Evolutionary conservation across 768 basidiomycete species (phyloP).

Genomic region (Kondoa subrosea): DNA sequence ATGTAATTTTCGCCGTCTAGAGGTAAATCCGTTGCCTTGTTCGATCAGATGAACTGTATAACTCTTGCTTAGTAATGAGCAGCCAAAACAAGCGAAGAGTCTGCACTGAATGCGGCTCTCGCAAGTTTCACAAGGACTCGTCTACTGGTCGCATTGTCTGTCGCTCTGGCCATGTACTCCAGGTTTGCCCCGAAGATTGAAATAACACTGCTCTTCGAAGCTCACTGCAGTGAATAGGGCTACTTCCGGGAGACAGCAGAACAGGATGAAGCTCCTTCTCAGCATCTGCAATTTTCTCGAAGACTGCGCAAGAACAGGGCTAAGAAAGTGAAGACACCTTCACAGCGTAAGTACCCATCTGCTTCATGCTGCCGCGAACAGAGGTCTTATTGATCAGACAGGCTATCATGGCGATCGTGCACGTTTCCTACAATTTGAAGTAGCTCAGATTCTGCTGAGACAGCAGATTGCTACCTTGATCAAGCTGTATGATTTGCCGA

Average conservation of each 20-base stretch:
- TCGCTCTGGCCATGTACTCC: conserved; percentile 34
- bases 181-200: conserved; percentile 24
- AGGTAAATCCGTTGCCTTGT: no score
- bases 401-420: conserved; percentile 31
- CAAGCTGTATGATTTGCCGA: conserved; percentile 8
- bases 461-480: conserved; percentile 29
- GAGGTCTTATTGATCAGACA: conserved; percentile 18
- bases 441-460: conserved; percentile 31
- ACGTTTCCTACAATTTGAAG: conserved; percentile 30
- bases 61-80: no score
- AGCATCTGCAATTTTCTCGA: conserved; percentile 24
- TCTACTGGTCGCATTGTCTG: conserved; percentile 31
- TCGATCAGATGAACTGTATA: no score
- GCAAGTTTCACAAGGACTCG: conserved; percentile 31
- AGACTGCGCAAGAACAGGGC: conserved; percentile 19
- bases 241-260: conserved; percentile 33
- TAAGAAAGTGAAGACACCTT: conserved; percentile 4
- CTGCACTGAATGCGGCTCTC: conserved; percentile 32
- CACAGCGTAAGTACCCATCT: conserved; percentile 7
- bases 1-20: no score
- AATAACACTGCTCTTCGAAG: not conserved
- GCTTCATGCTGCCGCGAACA: not conserved
- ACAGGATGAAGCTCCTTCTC: conserved; percentile 24
- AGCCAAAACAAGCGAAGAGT: conserved; percentile 4
- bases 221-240: conserved; percentile 23